Evolutionary conservation across 768 basidiomycete genomes (phyloP).

Genomic region (Podaxis pistillaris): DNA sequence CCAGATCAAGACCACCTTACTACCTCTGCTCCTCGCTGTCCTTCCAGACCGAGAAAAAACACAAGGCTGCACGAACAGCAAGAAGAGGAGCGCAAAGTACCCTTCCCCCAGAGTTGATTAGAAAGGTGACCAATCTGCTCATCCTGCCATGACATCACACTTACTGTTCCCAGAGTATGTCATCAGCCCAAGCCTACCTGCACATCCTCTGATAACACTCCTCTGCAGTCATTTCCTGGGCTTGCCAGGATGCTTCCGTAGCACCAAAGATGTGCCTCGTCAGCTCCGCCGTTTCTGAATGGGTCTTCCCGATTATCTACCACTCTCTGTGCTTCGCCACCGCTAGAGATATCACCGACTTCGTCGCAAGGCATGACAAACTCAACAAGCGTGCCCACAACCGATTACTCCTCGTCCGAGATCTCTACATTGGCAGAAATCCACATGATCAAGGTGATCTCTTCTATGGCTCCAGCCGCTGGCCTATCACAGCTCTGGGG

Average conservation of each 20-base stretch:
- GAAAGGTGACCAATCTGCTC: not conserved
- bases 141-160: not conserved
- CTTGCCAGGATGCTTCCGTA: conserved; percentile 13
- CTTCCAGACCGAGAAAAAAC: not conserved
- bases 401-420: conserved; percentile 24
- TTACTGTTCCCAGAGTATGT: not conserved
- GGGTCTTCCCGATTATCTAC: conserved; percentile 21
- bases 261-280: conserved; percentile 1
- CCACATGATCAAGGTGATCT: conserved; percentile 22
- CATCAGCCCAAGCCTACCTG: not conserved
- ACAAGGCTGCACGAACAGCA: not conserved
- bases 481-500: conserved; percentile 32
- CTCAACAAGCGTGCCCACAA: conserved; percentile 17
- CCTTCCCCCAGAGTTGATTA: not conserved
- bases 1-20: not conserved
- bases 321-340: conserved; percentile 18
- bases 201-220: not conserved
- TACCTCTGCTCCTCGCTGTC: not conserved
- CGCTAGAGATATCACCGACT: conserved; percentile 15
- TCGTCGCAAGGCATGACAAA: conserved; percentile 21
- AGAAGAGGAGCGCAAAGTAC: not conserved
- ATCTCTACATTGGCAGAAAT: conserved; percentile 31
- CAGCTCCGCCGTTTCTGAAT: conserved; percentile 14
- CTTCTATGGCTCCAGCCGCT: conserved; percentile 26
- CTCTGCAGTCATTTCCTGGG: conserved; percentile 18